Evolutionary conservation across 768 basidiomycete species (phyloP).

Genomic region (Albatrellus ellisii): DNA sequence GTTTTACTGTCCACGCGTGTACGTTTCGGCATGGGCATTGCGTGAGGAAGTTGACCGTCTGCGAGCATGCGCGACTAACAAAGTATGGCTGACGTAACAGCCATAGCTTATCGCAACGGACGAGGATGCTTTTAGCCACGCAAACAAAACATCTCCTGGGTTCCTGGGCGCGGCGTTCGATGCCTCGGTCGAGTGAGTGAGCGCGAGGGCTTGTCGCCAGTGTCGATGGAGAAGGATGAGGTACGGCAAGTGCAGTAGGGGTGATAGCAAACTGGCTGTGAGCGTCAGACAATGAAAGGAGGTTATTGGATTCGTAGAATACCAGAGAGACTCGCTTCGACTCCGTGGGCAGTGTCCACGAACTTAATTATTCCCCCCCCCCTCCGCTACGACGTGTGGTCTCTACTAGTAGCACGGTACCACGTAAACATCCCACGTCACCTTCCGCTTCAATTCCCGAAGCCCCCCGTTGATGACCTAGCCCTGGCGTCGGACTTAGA

Average conservation of each 20-base stretch:
- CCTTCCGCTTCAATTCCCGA: not conserved
- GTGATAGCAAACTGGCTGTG: conserved; percentile 19
- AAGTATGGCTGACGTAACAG: too few relatives aligned
- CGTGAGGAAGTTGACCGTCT: too few relatives aligned
- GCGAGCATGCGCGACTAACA: too few relatives aligned
- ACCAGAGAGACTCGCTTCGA: too few relatives aligned
- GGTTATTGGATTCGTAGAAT: too few relatives aligned
- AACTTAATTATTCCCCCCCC: not conserved
- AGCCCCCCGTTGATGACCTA: not conserved
- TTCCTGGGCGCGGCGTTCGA: conserved; percentile 10
- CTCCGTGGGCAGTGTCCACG: not conserved
- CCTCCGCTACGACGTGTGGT: not conserved
- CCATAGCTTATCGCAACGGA: too few relatives aligned
- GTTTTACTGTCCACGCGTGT: too few relatives aligned
- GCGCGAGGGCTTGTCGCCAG: conserved; percentile 20
- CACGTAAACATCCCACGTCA: not conserved
- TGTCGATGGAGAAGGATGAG: too few relatives aligned
- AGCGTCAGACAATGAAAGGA: conserved; percentile 16
- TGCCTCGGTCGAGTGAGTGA: too few relatives aligned
- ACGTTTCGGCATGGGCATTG: too few relatives aligned
- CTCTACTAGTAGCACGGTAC: not conserved
- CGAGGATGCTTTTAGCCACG: too few relatives aligned
- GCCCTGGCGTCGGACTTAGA: conserved; percentile 17
- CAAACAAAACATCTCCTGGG: conserved; percentile 1
- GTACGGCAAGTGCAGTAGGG: too few relatives aligned